These are phyloP conservation scores for Galerina sulciceps DNA, from an alignment of 768 basidiomycete species.

Conservation along the genomic window DNA sequence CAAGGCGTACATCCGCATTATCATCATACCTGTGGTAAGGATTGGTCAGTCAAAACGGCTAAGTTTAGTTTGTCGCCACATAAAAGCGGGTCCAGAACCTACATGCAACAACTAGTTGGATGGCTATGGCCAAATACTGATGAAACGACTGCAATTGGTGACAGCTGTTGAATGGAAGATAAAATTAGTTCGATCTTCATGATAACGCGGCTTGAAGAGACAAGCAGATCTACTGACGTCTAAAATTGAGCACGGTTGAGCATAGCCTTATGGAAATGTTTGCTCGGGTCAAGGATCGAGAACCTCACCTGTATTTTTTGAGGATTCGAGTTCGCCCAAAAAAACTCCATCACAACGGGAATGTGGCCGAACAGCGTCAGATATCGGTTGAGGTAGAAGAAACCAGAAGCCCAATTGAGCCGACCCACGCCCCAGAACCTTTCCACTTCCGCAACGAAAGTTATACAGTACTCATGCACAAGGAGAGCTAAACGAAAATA, in stretches of 20 bases:
- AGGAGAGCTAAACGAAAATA: constrained; percentile 32
- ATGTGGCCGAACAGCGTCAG: constrained; percentile 40
- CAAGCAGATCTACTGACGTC: constrained; percentile 11
- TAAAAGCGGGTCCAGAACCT: constrained; percentile 2
- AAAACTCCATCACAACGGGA: constrained; percentile 37
- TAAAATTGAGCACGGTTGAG: neutral
- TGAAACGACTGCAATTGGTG: constrained; percentile 35
- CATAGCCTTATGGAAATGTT: neutral
- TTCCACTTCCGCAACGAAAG: constrained; percentile 44
- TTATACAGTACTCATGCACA: constrained; percentile 52
- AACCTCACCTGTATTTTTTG: constrained; percentile 30
- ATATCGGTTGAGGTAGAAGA: constrained; percentile 50
- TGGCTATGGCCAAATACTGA: constrained; percentile 35
- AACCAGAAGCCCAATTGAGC: constrained; percentile 32
- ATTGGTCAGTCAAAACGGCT: neutral
- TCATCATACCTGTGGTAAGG: constrained; percentile 28
- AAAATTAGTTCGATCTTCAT: neutral
- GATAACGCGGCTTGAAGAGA: neutral
- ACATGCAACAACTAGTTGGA: constrained; percentile 40
- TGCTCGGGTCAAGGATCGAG: neutral
- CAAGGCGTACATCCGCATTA: constrained; percentile 48
- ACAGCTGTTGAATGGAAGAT: constrained; percentile 30
- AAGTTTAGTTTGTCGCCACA: neutral
- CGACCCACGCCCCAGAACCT: constrained; percentile 50
- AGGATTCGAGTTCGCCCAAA: constrained; percentile 31